Evolutionary conservation across 2,329 filamentous ascomycete genomes (phyloP), one percentile per base, ranked within the genome.

Genomic region (Talaromyces sp.): DNA sequence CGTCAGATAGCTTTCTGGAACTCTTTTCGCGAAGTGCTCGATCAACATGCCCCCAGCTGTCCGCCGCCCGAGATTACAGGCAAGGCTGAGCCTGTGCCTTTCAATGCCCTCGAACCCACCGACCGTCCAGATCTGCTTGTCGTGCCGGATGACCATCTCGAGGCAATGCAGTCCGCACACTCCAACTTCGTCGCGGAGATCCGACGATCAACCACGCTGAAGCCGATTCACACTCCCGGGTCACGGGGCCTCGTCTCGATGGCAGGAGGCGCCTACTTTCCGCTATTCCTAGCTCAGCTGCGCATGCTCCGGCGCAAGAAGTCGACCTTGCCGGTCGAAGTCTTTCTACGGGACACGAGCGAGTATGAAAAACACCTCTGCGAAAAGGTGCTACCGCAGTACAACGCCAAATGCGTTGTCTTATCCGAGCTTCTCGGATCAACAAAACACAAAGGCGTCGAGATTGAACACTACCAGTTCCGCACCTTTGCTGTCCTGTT

Each of bases 401-500:
- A 80, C 51, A 73, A 77, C 61, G 78, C 78, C 30, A 72, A 69
- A 44, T 81, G 78, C 62, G 50, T 79, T 31, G 68, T 82, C 0
- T 66, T 83, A 4, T 73, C 76, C 1, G 76, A 81, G 42, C 72
- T 80, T 14, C 66, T 81, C 7, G 69, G 74, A 2, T 59, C 58
- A 8, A 63, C 61, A 9, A 61, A 61, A 36, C 56, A 61, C 52
- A 63, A 71, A 54, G 67, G 70, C 4, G 67, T 73, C 8, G 65
- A 70, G 33, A 75, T 83, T 58, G 72, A 70, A 27, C 74, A 78
- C 59, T 85, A 79, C 67, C 84, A 87, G 67, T 81, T 82, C 73
- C 86, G 87, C 69, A 77, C 82, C 42, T 81, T 86, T 65, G 77
- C 84, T 4, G 79, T 87, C 18, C 73, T 87, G 2, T 82, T 86